Conservation (phyloP, 371 early-diverging fungal genomes). For the Massospora cicadina region DNA sequence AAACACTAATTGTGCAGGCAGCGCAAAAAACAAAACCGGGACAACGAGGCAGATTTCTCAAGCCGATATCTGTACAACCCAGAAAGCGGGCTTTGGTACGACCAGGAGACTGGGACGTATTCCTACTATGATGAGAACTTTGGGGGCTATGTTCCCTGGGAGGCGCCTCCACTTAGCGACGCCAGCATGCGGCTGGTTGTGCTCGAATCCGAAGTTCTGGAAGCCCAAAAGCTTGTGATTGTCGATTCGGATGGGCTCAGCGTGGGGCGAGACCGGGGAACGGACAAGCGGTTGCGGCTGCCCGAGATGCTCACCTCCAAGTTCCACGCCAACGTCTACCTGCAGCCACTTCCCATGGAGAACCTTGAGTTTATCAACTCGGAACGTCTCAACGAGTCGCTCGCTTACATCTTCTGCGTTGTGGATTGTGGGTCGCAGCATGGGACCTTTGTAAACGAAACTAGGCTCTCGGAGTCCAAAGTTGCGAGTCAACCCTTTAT, state of each 20-base stretch:
- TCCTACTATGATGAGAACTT: background rate
- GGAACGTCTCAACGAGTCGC: background rate
- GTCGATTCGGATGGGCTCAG: conserved; percentile 2
- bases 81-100: conserved; percentile 1
- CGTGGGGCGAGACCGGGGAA: background rate
- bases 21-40: background rate
- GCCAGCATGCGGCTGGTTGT: conserved; percentile 5
- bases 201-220: conserved; percentile 8
- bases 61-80: conserved; percentile 2
- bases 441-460: conserved; percentile 29
- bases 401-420: conserved; percentile 20
- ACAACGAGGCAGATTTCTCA: background rate
- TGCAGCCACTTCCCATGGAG: background rate
- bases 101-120: conserved; percentile 2
- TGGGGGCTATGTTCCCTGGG: background rate
- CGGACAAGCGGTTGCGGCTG: conserved; percentile 4
- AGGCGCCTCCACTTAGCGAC: background rate
- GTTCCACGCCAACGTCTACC: conserved; percentile 2
- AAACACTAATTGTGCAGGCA: background rate
- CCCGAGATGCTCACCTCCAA: background rate
- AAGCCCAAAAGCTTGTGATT: background rate
- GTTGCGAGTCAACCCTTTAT: conserved; percentile 22
- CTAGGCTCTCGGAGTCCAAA: conserved; percentile 26
- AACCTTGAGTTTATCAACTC: background rate
- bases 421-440: conserved; percentile 32